Evolutionary conservation across 2,329 filamentous ascomycete species (phyloP), one percentile per base, ranked within the genome.

Genomic region (Proliferodiscus dingleyae): DNA sequence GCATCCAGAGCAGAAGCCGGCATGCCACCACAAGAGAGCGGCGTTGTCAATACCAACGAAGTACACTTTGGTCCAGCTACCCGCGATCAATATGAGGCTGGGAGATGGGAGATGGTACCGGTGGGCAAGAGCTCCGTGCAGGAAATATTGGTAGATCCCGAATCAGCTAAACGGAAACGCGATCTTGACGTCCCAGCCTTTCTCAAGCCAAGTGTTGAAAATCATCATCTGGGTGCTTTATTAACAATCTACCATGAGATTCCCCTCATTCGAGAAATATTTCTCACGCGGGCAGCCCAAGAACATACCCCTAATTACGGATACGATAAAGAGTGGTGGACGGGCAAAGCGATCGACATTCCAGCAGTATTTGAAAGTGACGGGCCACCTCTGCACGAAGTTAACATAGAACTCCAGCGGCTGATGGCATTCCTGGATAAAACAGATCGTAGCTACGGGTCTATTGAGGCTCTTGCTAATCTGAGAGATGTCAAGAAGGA

Each of bases 371-470:
- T 43, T 22, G 42, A 44, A 24, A 47, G 56, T 4, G 52, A 49
- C 10, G 37, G 43, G 38, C 33, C 45, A 28, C 32, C 49, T 33
- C 47, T 52, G 18, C 34, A 61, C 26, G 43, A 55, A 24, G 62
- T 61, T 38, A 61, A 70, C 10, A 61, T 68, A 15, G 80, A 83
- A 59, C 53, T 82, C 2, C 80, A 83, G 53, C 75, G 80, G 11
- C 61, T 84, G 4, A 73, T 84, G 67, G 80, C 78, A 8, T 83
- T 84, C 50, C 68, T 84, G 3, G 80, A 83, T 46, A 66, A 63
- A 8, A 80, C 79, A 0, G 75, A 82, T 21, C 71, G 81, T 34
- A 75, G 72, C 34, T 82, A 81, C 52, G 80, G 76, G 11, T 76
- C 74, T 0, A 71, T 71, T 18, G 75, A 78, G 45, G 64, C 67